Evolutionary conservation across 2,329 filamentous ascomycete genomes (phyloP).

Genomic region (Pyrenochaeta sp.): DNA sequence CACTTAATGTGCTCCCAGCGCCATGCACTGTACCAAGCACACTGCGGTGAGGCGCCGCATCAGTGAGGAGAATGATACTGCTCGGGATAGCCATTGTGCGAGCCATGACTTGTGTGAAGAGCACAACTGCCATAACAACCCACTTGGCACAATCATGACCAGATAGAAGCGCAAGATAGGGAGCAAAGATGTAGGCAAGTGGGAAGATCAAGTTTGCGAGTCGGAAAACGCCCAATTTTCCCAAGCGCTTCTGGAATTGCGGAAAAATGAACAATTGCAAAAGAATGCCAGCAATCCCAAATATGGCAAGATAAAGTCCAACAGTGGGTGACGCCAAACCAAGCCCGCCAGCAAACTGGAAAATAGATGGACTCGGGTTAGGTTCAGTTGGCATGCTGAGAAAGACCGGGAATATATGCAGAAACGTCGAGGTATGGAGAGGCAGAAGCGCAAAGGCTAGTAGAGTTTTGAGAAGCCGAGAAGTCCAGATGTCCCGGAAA

Average conservation of each 20-base stretch:
- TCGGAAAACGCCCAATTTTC: slow-evolving; percentile 50
- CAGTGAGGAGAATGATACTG: slow-evolving; percentile 67
- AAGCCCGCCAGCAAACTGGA: slow-evolving; percentile 56
- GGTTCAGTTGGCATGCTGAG: slow-evolving; percentile 50
- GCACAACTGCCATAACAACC: slow-evolving; percentile 49
- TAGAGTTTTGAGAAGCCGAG: slow-evolving; percentile 51
- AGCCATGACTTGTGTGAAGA: slow-evolving; percentile 53
- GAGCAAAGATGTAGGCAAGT: slow-evolving; percentile 51
- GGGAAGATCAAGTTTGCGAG: slow-evolving; percentile 53
- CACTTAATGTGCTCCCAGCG: slow-evolving; percentile 65
- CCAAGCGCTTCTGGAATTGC: slow-evolving; percentile 47
- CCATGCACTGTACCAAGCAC: slow-evolving; percentile 65
- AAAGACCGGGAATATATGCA: slow-evolving; percentile 57
- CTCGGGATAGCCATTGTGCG: slow-evolving; percentile 63
- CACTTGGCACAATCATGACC: slow-evolving; percentile 45
- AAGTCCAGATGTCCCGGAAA: slow-evolving; percentile 54
- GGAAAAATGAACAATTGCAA: slow-evolving; percentile 57
- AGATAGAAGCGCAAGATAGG: slow-evolving; percentile 51
- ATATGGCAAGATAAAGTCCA: slow-evolving; percentile 54
- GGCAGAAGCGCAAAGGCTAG: slow-evolving; percentile 54
- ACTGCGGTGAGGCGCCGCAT: slow-evolving; percentile 61
- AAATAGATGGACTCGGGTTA: slow-evolving; percentile 32
- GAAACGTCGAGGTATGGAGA: slow-evolving; percentile 57
- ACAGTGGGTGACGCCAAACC: slow-evolving; percentile 54
- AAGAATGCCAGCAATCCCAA: slow-evolving; percentile 55